These are phyloP conservation scores for Clavispora asparagi DNA, from an alignment of 805 yeast species.

Conservation along the genomic window DNA sequence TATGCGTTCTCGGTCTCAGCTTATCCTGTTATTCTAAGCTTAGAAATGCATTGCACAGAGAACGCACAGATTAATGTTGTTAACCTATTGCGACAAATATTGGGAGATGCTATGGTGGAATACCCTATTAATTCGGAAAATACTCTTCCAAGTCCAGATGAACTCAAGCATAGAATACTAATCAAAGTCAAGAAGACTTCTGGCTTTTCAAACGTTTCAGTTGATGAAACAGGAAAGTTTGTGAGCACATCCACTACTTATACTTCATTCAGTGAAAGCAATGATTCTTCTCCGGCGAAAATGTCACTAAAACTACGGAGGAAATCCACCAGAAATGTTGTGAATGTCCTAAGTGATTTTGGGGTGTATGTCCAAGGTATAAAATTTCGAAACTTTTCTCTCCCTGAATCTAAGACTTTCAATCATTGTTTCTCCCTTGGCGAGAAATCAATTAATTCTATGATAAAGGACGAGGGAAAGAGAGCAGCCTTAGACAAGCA, in stretches of 20 bases:
- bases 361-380: conserved; percentile 73
- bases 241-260: conserved; percentile 32
- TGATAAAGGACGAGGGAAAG: conserved; percentile 60
- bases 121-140: conserved; percentile 29
- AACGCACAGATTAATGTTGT: conserved; percentile 63
- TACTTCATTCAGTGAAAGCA: conserved; percentile 39
- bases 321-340: conserved; percentile 21
- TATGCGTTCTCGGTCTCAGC: conserved; percentile 88
- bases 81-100: conserved; percentile 44
- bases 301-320: conserved; percentile 19
- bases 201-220: conserved; percentile 10
- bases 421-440: conserved; percentile 86
- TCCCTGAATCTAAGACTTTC: conserved; percentile 75
- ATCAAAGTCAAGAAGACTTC: conserved; percentile 70
- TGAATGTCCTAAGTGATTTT: conserved; percentile 46
- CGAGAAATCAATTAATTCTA: conserved; percentile 60
- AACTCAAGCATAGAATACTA: conserved; percentile 64
- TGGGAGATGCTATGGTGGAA: conserved; percentile 55
- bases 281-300: conserved; percentile 12
- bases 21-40: conserved; percentile 77
- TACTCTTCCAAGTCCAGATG: conserved; percentile 60
- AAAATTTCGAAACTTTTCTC: conserved; percentile 74
- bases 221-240: conserved; percentile 18
- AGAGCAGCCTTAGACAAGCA: conserved; percentile 62
- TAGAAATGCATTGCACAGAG: conserved; percentile 75